phyloP scores from a whole-genome alignment of 2,329 filamentous ascomycete genomes.

The Ophiostoma himal-ulmi region DNA sequence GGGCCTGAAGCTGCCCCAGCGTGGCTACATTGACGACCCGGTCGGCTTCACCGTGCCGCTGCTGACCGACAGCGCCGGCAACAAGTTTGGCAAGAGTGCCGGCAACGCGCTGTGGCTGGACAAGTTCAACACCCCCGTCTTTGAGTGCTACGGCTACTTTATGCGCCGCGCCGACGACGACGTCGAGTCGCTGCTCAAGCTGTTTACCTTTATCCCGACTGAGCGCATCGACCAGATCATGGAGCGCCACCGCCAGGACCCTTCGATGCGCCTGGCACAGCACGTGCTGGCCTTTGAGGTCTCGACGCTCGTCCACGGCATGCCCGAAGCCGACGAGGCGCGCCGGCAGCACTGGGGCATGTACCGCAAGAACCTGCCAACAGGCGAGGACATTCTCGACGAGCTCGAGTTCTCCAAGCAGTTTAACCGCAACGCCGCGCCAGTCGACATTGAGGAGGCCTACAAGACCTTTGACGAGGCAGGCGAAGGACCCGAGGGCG shows the following conservation, averaged over 20 bases:
- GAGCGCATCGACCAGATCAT: slow-evolving; percentile 62
- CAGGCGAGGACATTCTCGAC: slow-evolving; percentile 1
- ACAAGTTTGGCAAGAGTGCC: slow-evolving; percentile 91
- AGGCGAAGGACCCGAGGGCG: slow-evolving; percentile 14
- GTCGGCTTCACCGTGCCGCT: slow-evolving; percentile 88
- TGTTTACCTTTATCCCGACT: slow-evolving; percentile 83
- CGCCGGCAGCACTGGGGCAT: slow-evolving; percentile 44
- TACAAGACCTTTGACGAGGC: slow-evolving; percentile 20
- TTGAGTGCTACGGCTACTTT: slow-evolving; percentile 89
- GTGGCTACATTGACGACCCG: slow-evolving; percentile 48
- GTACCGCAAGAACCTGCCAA: slow-evolving; percentile 33
- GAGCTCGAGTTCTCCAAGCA: slow-evolving; percentile 10
- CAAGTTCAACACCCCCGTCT: slow-evolving; percentile 68
- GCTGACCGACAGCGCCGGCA: slow-evolving; percentile 74
- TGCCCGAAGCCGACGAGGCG: slow-evolving; percentile 56
- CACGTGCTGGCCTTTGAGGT: slow-evolving; percentile 79
- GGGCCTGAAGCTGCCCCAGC: slow-evolving; percentile 35
- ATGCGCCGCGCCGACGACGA: slow-evolving; percentile 74
- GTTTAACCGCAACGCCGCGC: not conserved
- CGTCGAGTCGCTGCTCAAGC: slow-evolving; percentile 73
- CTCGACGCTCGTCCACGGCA: slow-evolving; percentile 70
- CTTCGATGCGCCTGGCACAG: slow-evolving; percentile 70
- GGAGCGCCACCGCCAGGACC: slow-evolving; percentile 59
- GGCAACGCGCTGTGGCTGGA: slow-evolving; percentile 95
- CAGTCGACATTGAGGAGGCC: slow-evolving; percentile 3